Percentiles rank a stretch among this genome's conserved stretches.
Conservation (phyloP, 2,329 filamentous ascomycete species). For the Curvularia lunata region DNA sequence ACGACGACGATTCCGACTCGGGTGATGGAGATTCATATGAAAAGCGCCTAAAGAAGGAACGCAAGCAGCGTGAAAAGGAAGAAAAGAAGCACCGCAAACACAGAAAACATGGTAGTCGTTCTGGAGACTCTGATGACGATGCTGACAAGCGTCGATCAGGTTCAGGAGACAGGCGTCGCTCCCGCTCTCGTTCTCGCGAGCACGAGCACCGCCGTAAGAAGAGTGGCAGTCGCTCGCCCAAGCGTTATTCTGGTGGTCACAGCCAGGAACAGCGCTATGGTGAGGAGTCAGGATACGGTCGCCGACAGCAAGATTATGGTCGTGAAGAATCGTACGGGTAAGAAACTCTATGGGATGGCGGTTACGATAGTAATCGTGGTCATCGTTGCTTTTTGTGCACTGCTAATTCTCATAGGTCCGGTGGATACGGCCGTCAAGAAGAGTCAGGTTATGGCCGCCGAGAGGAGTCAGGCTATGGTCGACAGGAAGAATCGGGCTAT, state of each 20-base stretch:
- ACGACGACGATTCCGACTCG: conserved; percentile 43
- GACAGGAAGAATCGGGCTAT: conserved; percentile 13
- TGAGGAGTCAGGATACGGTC: conserved; percentile 21
- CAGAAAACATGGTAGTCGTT: conserved; percentile 22
- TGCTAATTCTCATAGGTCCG: conserved; percentile 9
- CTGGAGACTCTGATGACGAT: conserved; percentile 23
- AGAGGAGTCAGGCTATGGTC: conserved; percentile 13
- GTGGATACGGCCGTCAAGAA: conserved; percentile 15
- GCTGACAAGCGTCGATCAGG: conserved; percentile 32
- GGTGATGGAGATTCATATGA: conserved; percentile 40
- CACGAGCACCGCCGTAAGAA: conserved; percentile 27
- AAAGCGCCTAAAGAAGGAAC: conserved; percentile 29
- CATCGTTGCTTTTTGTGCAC: background rate
- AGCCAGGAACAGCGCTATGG: conserved; percentile 36
- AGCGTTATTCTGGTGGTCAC: conserved; percentile 34
- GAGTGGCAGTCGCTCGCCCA: conserved; percentile 32
- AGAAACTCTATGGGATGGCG: conserved; percentile 2
- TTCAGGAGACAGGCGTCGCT: conserved; percentile 24
- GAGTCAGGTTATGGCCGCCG: conserved; percentile 13
- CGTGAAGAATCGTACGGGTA: conserved; percentile 13
- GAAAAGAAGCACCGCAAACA: conserved; percentile 26
- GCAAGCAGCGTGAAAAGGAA: conserved; percentile 31
- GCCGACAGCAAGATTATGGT: conserved; percentile 19
- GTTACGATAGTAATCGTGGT: conserved; percentile 1
- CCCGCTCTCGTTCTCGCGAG: conserved; percentile 18